Evolutionary conservation across 345 rosid genomes (phyloP).

Genomic region (Clausena lansium): DNA sequence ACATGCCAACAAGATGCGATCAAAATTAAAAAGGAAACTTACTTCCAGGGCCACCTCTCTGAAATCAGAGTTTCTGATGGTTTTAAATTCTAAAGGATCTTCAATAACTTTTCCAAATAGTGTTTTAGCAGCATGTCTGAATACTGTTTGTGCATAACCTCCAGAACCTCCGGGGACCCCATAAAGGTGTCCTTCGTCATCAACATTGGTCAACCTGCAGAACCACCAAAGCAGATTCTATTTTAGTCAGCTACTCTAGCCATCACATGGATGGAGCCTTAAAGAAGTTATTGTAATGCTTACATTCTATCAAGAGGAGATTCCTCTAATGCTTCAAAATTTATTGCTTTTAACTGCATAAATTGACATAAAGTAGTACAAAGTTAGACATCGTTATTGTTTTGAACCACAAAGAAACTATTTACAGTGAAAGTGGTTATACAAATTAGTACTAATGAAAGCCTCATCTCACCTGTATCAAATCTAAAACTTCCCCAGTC

Average conservation of each 20-base stretch:
- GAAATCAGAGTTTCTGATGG: constrained; percentile 76
- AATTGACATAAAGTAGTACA: not conserved
- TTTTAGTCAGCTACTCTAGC: not conserved
- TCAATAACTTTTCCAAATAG: constrained; percentile 65
- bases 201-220: constrained; percentile 72
- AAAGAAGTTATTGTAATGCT: constrained; percentile 20
- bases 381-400: constrained; percentile 2
- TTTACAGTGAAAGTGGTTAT: not conserved
- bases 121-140: constrained; percentile 62
- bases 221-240: not conserved
- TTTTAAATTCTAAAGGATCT: constrained; percentile 64
- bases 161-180: constrained; percentile 96
- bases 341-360: constrained; percentile 71
- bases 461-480: constrained; percentile 60
- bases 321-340: constrained; percentile 66
- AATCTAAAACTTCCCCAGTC: constrained; percentile 80
- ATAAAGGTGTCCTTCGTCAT: constrained; percentile 69
- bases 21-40: constrained; percentile 31
- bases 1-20: not conserved
- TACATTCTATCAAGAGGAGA: constrained; percentile 75
- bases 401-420: not conserved
- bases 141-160: constrained; percentile 83
- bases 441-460: constrained; percentile 8
- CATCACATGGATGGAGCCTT: not conserved
- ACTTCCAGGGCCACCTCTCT: constrained; percentile 81